These are phyloP conservation scores for Boletus semigastroideus DNA, from an alignment of 1,284 basidiomycete genomes.

Conservation along the genomic window DNA sequence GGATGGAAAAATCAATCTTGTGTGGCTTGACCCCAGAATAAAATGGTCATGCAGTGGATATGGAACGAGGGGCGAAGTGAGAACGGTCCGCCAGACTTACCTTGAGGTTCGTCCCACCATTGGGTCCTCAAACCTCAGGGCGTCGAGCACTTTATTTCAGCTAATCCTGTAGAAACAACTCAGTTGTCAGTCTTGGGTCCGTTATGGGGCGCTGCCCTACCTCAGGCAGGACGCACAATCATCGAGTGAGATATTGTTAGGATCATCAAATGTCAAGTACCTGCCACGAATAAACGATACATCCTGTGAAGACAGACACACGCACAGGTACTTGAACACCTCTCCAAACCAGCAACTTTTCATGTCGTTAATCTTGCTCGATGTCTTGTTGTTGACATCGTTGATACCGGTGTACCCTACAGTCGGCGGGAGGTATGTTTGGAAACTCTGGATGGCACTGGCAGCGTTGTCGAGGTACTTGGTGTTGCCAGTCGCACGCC, in stretches of 20 bases:
- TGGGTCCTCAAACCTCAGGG: too few relatives aligned
- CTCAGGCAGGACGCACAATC: conserved; percentile 43
- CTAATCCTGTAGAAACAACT: too few relatives aligned
- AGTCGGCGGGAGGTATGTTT: conserved; percentile 45
- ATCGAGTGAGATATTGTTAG: conserved; percentile 61
- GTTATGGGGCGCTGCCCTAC: too few relatives aligned
- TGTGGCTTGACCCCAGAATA: too few relatives aligned
- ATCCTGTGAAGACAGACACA: conserved; percentile 5
- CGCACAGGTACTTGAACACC: conserved; percentile 72
- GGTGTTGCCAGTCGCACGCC: conserved; percentile 61
- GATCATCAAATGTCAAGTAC: conserved; percentile 71
- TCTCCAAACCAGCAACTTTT: conserved; percentile 80
- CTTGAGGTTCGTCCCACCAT: too few relatives aligned
- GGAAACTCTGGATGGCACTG: conserved; percentile 40
- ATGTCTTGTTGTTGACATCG: conserved; percentile 46
- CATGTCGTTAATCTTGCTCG: conserved; percentile 53
- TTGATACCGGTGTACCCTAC: conserved; percentile 47
- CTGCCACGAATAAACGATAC: background rate
- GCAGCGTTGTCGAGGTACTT: conserved; percentile 41
- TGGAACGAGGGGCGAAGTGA: too few relatives aligned
- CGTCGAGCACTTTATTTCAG: too few relatives aligned
- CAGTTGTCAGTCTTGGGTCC: too few relatives aligned
- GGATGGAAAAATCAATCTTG: too few relatives aligned
- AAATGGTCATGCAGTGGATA: too few relatives aligned
- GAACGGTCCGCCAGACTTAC: too few relatives aligned